Conservation (phyloP, 169 alveolate genomes). For the Eimeria necatrix region DNA sequence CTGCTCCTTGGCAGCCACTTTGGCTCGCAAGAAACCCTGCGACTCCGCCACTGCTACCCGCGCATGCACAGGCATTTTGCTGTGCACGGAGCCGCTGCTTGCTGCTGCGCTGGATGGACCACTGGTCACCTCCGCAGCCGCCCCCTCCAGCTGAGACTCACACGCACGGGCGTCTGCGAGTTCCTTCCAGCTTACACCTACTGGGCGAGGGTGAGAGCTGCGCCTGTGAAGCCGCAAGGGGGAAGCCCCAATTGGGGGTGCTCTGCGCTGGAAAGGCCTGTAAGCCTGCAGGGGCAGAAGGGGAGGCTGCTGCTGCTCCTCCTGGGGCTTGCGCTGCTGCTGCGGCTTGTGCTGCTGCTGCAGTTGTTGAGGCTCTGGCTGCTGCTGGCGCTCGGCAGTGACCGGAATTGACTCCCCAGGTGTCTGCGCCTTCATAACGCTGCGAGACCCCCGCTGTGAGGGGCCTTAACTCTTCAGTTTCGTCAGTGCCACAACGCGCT, state of each 20-base stretch:
- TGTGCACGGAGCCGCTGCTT: not conserved
- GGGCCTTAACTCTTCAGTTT: not conserved
- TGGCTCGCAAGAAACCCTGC: conserved; percentile 64
- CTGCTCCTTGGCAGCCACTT: conserved; percentile 63
- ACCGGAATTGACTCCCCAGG: not conserved
- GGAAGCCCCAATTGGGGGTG: not conserved
- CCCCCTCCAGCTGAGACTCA: not conserved
- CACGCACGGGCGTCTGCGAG: not conserved
- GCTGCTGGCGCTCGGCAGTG: conserved; percentile 3
- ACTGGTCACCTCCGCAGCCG: not conserved
- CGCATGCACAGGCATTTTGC: conserved; percentile 27
- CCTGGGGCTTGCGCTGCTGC: not conserved
- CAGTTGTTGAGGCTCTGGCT: not conserved
- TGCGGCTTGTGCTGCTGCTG: conserved; percentile 20
- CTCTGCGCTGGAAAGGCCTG: conserved; percentile 27
- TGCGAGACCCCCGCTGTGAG: not conserved
- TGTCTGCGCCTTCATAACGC: conserved; percentile 18
- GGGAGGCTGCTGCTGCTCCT: conserved; percentile 14
- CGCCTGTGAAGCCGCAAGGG: not conserved
- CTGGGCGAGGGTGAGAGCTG: not conserved
- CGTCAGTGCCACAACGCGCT: too few relatives aligned
- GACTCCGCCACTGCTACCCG: conserved; percentile 45
- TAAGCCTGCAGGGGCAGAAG: conserved; percentile 40
- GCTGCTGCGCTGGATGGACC: not conserved
- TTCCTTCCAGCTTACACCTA: not conserved